A percentile compares a stretch with the other conserved stretches of the same genome.
phyloP scores from a whole-genome alignment of 768 basidiomycete genomes.

The Amanita brunnescens region DNA sequence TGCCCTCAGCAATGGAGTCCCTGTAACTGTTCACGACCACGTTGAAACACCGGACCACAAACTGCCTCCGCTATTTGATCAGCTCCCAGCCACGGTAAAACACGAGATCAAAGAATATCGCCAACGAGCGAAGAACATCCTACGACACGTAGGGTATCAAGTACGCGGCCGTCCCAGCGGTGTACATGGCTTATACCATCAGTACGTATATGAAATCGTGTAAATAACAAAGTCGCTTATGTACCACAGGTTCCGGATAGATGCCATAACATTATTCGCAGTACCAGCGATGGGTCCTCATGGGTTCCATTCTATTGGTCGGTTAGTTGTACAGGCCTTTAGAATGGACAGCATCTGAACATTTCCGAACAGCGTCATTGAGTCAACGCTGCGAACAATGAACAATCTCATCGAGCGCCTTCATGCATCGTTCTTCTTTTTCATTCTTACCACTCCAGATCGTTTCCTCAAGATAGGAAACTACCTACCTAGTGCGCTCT shows the following conservation, averaged over 20 bases:
- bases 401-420: slow-evolving; percentile 95
- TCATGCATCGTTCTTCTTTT: slow-evolving; percentile 98
- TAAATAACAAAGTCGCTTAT: background rate
- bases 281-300: slow-evolving; percentile 86
- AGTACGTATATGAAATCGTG: slow-evolving; percentile 33
- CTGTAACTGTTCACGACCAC: slow-evolving; percentile 77
- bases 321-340: slow-evolving; percentile 35
- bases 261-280: slow-evolving; percentile 87
- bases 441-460: slow-evolving; percentile 54
- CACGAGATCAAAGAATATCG: slow-evolving; percentile 37
- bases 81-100: slow-evolving; percentile 24
- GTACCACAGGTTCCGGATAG: slow-evolving; percentile 73
- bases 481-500: slow-evolving; percentile 81
- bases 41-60: slow-evolving; percentile 37
- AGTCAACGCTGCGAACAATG: slow-evolving; percentile 81
- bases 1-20: slow-evolving; percentile 64
- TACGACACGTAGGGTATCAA: slow-evolving; percentile 65
- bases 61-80: slow-evolving; percentile 23
- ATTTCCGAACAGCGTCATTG: slow-evolving; percentile 50
- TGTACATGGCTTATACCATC: slow-evolving; percentile 84
- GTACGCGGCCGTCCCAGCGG: slow-evolving; percentile 77
- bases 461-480: slow-evolving; percentile 84
- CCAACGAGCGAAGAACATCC: slow-evolving; percentile 56
- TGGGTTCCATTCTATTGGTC: slow-evolving; percentile 89
- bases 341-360: slow-evolving; percentile 6